These are phyloP conservation scores for Allium fistulosum DNA, from an alignment of 106 monocot genomes.

Conservation along the genomic window DNA sequence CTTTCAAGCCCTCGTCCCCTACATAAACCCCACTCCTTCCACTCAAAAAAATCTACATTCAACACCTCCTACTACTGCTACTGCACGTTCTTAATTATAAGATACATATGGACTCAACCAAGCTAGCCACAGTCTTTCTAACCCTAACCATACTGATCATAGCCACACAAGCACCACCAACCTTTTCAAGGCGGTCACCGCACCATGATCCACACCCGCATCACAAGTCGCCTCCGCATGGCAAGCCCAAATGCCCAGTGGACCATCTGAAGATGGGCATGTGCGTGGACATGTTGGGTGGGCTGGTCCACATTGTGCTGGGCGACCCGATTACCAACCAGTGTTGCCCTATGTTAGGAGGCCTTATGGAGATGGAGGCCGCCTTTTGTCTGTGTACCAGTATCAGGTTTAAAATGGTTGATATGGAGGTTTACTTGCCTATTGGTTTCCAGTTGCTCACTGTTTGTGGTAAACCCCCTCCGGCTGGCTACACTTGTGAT, in stretches of 20 bases:
- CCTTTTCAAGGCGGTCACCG: no score
- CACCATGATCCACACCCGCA: no score
- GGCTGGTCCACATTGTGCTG: slow-evolving; percentile 17
- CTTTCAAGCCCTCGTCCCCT: no score
- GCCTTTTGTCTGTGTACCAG: slow-evolving; percentile 30
- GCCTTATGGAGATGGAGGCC: slow-evolving; percentile 20
- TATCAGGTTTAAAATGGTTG: slow-evolving; percentile 25
- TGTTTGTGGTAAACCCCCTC: slow-evolving; percentile 25
- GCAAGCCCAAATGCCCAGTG: slow-evolving; percentile 12
- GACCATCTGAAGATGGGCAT: slow-evolving; percentile 24
- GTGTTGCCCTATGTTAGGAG: slow-evolving; percentile 26
- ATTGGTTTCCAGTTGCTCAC: slow-evolving; percentile 20
- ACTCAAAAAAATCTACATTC: no score
- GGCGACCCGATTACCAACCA: slow-evolving; percentile 17
- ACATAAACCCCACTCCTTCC: no score
- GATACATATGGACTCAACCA: neutral
- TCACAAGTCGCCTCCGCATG: no score
- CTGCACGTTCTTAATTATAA: no score
- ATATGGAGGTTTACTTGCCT: slow-evolving; percentile 17
- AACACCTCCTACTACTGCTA: no score
- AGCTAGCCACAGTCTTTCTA: neutral
- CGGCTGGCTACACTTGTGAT: slow-evolving; percentile 24
- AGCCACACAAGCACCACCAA: neutral
- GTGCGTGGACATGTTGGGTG: slow-evolving; percentile 30
- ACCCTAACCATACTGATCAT: neutral